phyloP scores from a whole-genome alignment of 257 asterid species.

The Cinchona pubescens region DNA sequence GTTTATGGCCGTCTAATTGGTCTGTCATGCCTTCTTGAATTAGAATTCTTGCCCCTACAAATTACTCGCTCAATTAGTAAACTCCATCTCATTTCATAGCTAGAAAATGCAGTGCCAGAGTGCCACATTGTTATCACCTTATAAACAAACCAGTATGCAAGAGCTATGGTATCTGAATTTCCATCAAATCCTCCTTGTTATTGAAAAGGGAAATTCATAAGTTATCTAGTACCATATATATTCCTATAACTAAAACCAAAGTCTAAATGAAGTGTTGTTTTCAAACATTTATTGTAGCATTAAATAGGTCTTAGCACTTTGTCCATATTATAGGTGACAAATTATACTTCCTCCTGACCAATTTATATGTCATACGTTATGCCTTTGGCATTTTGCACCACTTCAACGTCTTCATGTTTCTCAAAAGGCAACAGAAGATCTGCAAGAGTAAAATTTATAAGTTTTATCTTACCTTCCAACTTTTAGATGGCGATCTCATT shows the following conservation, averaged over 20 bases:
- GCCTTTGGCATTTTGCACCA: not conserved
- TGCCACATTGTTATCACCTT: not conserved
- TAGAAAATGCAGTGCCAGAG: not conserved
- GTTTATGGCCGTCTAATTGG: not conserved
- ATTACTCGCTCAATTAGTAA: not conserved
- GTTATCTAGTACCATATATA: not conserved
- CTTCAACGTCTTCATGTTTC: not conserved
- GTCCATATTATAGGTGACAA: no score
- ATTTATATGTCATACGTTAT: not conserved
- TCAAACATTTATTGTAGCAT: no score
- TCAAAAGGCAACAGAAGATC: not conserved
- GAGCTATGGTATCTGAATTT: not conserved
- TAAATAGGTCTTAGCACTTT: no score
- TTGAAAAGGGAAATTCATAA: not conserved
- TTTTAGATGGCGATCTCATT: constrained; percentile 53
- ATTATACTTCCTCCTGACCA: not conserved
- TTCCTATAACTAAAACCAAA: not conserved
- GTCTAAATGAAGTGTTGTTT: no score
- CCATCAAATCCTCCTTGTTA: not conserved
- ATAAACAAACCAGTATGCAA: not conserved
- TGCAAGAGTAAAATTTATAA: not conserved
- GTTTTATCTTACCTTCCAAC: constrained; percentile 44
- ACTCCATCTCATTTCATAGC: not conserved
- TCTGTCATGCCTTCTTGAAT: not conserved
- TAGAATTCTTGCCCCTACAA: not conserved